phyloP scores from a whole-genome alignment of 2,329 filamentous ascomycete species.

The Sporothrix brasiliensis region DNA sequence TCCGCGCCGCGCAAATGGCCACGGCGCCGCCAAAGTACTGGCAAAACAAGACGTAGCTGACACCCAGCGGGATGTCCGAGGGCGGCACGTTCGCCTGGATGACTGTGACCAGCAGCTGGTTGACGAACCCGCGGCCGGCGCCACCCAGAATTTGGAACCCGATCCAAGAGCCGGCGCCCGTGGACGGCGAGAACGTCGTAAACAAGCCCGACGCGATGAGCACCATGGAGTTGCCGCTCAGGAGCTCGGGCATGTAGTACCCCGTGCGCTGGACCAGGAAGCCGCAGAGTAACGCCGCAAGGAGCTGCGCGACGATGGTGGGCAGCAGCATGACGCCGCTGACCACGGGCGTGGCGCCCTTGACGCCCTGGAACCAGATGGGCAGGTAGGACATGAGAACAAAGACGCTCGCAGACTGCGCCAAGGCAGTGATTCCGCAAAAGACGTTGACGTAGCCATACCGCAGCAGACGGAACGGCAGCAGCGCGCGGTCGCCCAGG shows the following conservation, averaged over 20 bases:
- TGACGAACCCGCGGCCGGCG: slow-evolving; percentile 32
- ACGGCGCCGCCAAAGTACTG: slow-evolving; percentile 68
- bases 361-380: slow-evolving; percentile 44
- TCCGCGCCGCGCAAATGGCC: slow-evolving; percentile 66
- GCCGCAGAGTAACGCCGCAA: slow-evolving; percentile 28
- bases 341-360: slow-evolving; percentile 39
- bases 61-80: slow-evolving; percentile 55
- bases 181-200: slow-evolving; percentile 55
- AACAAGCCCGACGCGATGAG: slow-evolving; percentile 58
- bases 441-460: slow-evolving; percentile 44
- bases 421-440: slow-evolving; percentile 30
- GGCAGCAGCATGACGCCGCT: slow-evolving; percentile 35
- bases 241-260: slow-evolving; percentile 51
- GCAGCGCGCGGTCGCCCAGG: slow-evolving; percentile 38
- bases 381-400: slow-evolving; percentile 43
- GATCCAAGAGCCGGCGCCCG: slow-evolving; percentile 56
- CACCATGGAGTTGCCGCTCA: slow-evolving; percentile 45
- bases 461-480: slow-evolving; percentile 41
- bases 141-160: slow-evolving; percentile 60
- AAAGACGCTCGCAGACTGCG: slow-evolving; percentile 37
- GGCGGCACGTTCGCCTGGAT: slow-evolving; percentile 57
- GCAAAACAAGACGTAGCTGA: slow-evolving; percentile 61
- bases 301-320: slow-evolving; percentile 32
- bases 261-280: slow-evolving; percentile 42
- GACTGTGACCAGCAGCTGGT: slow-evolving; percentile 46